Conservation (phyloP, 306 rosid genomes). For the Lupinus albus region DNA sequence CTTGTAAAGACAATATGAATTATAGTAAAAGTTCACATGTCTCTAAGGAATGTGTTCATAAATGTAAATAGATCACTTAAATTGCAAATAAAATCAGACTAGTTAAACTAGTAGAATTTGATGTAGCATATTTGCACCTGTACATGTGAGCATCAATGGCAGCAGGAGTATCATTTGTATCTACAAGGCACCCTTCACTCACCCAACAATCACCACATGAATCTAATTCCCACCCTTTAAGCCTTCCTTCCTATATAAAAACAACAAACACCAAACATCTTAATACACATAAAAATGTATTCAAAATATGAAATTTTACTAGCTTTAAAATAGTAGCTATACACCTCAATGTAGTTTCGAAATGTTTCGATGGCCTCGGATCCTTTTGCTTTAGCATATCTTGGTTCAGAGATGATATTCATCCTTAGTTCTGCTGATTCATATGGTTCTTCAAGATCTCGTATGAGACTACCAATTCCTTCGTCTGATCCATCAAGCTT, state of each 20-base stretch:
- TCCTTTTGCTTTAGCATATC: conserved; percentile 73
- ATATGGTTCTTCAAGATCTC: conserved; percentile 76
- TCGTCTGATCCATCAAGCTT: conserved; percentile 76
- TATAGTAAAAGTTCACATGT: too few relatives aligned
- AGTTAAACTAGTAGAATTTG: conserved; percentile 3
- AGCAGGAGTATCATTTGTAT: conserved; percentile 63
- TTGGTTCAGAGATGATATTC: conserved; percentile 66
- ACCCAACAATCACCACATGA: conserved; percentile 97
- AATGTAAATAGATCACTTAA: too few relatives aligned
- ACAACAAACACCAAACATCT: background rate
- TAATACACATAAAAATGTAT: background rate
- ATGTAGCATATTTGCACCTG: conserved; percentile 49
- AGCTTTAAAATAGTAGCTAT: background rate
- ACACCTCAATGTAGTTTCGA: conserved; percentile 70
- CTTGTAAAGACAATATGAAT: too few relatives aligned
- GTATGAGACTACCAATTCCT: conserved; percentile 78
- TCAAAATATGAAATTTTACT: conserved; percentile 1
- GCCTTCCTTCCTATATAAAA: conserved; percentile 63
- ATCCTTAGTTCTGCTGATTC: conserved; percentile 76
- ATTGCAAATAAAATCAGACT: background rate
- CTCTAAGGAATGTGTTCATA: too few relatives aligned
- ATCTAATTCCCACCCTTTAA: conserved; percentile 89
- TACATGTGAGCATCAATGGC: conserved; percentile 86
- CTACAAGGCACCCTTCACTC: conserved; percentile 85
- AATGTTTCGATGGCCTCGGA: conserved; percentile 65